Evolutionary conservation across 2,329 filamentous ascomycete species (phyloP).

Genomic region (Ceratocystis huliohia): DNA sequence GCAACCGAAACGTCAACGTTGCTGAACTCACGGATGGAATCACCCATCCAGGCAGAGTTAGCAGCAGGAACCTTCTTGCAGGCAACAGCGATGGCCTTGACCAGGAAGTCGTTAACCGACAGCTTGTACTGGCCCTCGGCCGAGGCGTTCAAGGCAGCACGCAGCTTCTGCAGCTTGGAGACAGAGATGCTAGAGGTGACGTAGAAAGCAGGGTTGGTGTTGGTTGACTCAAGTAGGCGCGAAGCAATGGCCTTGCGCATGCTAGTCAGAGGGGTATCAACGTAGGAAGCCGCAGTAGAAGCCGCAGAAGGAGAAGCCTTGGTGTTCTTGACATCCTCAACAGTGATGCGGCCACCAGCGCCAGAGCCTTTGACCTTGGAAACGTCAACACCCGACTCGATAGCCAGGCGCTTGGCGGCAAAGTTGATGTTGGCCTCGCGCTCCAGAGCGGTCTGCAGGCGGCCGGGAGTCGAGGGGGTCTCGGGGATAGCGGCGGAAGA

Average conservation of each 20-base stretch:
- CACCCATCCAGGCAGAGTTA: conserved; percentile 90
- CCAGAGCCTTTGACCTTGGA: conserved; percentile 76
- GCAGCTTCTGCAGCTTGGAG: conserved; percentile 89
- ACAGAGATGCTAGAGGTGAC: conserved; percentile 86
- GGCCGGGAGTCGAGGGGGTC: conserved; percentile 63
- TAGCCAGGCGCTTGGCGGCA: conserved; percentile 66
- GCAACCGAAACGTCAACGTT: conserved; percentile 91
- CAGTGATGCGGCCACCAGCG: conserved; percentile 73
- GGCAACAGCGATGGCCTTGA: conserved; percentile 86
- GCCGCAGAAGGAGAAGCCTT: conserved; percentile 43
- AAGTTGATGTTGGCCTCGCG: conserved; percentile 62
- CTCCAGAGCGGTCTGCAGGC: conserved; percentile 71
- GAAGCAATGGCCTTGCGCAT: conserved; percentile 98
- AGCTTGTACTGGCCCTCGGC: conserved; percentile 94
- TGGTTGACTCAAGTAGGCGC: conserved; percentile 77
- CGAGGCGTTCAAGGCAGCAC: conserved; percentile 78
- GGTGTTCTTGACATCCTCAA: conserved; percentile 85
- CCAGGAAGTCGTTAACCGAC: conserved; percentile 98
- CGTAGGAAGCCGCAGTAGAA: conserved; percentile 53
- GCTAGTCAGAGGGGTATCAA: conserved; percentile 70
- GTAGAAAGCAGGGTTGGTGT: conserved; percentile 97
- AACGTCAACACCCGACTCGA: conserved; percentile 71
- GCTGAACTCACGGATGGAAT: conserved; percentile 84
- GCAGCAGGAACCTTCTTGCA: conserved; percentile 88
- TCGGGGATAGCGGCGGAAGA: conserved; percentile 35